A percentile compares a stretch with the other conserved stretches of the same genome.
Conservation (phyloP, 768 basidiomycete species). For the Mycena galericulata region DNA sequence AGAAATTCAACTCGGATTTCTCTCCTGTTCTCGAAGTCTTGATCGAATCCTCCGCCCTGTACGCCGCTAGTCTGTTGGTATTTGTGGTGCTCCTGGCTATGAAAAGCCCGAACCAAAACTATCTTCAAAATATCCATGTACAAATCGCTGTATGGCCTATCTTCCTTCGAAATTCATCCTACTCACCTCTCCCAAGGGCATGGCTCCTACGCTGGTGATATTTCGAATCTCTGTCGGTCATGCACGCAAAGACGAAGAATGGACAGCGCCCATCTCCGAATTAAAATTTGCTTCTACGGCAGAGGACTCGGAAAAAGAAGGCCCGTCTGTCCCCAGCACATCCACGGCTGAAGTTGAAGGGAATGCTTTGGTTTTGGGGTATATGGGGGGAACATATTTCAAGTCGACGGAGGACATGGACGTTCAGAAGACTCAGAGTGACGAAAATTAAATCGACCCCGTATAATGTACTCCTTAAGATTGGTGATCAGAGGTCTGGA, state of each 20-base stretch:
- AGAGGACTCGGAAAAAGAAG: too few species aligned
- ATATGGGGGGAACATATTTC: too few species aligned
- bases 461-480: too few species aligned
- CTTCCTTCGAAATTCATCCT: neutral
- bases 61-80: constrained; percentile 26
- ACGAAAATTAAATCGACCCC: too few species aligned
- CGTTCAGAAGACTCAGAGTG: too few species aligned
- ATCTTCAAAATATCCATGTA: constrained; percentile 36
- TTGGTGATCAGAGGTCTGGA: too few species aligned
- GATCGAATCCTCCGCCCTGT: constrained; percentile 20
- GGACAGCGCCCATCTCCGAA: neutral
- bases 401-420: too few species aligned
- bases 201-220: constrained; percentile 14
- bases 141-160: constrained; percentile 24
- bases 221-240: neutral
- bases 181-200: neutral
- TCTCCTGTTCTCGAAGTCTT: constrained; percentile 1
- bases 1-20: constrained; percentile 42
- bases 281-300: neutral
- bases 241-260: constrained; percentile 1
- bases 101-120: constrained; percentile 42
- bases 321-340: too few species aligned
- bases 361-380: too few species aligned
- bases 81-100: constrained; percentile 40
- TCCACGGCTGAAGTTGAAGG: too few species aligned